A percentile compares a stretch with the other conserved stretches of the same genome.
These are phyloP conservation scores for Ustilago crameri DNA, from an alignment of 1,284 basidiomycete species.

Conservation along the genomic window DNA sequence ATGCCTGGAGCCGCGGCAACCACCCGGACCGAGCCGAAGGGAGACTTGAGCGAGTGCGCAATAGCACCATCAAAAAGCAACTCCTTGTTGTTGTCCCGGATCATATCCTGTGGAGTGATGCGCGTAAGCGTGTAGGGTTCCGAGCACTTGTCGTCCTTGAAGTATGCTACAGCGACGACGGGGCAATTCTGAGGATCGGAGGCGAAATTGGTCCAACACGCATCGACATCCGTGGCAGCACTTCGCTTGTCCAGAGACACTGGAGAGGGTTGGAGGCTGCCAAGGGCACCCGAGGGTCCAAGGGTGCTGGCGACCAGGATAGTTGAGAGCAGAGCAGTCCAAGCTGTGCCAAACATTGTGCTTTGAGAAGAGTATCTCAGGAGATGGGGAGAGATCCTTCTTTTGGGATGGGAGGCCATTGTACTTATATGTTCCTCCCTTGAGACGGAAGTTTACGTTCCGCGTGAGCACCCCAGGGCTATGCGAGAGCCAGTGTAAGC, in stretches of 20 bases:
- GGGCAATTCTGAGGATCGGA: slow-evolving; percentile 18
- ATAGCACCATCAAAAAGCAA: slow-evolving; percentile 32
- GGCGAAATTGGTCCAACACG: slow-evolving; percentile 27
- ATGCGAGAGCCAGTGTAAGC: no score
- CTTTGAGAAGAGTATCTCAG: no score
- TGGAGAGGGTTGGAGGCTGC: slow-evolving; percentile 8
- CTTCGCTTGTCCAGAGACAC: slow-evolving; percentile 22
- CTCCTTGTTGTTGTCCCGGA: slow-evolving; percentile 26
- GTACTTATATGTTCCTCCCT: no score
- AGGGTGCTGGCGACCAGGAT: slow-evolving; percentile 13
- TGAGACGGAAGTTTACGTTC: no score
- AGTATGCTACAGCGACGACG: slow-evolving; percentile 31
- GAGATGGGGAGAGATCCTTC: not conserved
- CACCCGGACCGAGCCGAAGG: slow-evolving; percentile 30
- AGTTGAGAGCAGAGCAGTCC: slow-evolving; percentile 7
- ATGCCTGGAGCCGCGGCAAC: slow-evolving; percentile 23
- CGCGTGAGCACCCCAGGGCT: no score
- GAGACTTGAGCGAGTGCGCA: slow-evolving; percentile 8
- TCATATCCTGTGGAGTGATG: slow-evolving; percentile 1
- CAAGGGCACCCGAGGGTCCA: slow-evolving; percentile 5
- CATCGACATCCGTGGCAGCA: slow-evolving; percentile 3
- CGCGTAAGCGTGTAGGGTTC: slow-evolving; percentile 13
- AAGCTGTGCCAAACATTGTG: slow-evolving; percentile 14
- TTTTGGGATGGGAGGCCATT: not conserved
- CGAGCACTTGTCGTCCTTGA: slow-evolving; percentile 19